Evolutionary conservation across 176 grass and related monocot species (phyloP), one percentile per base, ranked within the genome.

Genomic region (Rhipidocladum racemiflorum): DNA sequence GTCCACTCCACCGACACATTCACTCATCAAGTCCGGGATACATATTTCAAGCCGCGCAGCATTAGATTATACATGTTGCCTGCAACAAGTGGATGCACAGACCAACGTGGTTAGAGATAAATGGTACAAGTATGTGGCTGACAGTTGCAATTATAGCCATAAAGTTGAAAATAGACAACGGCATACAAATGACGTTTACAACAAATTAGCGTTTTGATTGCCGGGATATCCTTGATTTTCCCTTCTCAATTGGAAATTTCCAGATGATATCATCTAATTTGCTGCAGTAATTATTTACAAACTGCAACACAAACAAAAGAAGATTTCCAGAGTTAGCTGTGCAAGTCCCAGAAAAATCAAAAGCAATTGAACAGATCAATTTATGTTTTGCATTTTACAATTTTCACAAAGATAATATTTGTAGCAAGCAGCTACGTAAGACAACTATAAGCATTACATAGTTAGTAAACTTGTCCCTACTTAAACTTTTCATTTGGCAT

Each of bases 191-290:
- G 20, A 43, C 23, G 25, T 4, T 5, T 3, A 43, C 32, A 34
- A 32, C 2, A 80, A 68, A 69, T 87, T 81, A 79, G 72, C 83
- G 81, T 74, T 88, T 99, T 6, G 87, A 80, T 25, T 61, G 76
- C 60, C 72, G 79, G 68, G 72, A 74, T 63, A 35, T 76, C 50
- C 89, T 91, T 72, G 89, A 91, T 87, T 88, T 95, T 24, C 76
- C 79, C 89, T 93, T 99, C 72, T 99, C 91, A 43, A 64, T 63
- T 18, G 82, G 80, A 74, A 74, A 66, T 83, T 86, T 93, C 96
- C 91, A 91, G 70, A 95, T 90, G 65, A 99, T 95, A 57, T 99
- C 92, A 80, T 99, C 91, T 63, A 99, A 85, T 83, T 99, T 99
- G 83, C 80, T 87, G 59, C 85, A 86, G 55, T 91, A 99, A 67